Conservation (phyloP, 108 stramenopile genomes). For the Skeletonema tropicum region DNA sequence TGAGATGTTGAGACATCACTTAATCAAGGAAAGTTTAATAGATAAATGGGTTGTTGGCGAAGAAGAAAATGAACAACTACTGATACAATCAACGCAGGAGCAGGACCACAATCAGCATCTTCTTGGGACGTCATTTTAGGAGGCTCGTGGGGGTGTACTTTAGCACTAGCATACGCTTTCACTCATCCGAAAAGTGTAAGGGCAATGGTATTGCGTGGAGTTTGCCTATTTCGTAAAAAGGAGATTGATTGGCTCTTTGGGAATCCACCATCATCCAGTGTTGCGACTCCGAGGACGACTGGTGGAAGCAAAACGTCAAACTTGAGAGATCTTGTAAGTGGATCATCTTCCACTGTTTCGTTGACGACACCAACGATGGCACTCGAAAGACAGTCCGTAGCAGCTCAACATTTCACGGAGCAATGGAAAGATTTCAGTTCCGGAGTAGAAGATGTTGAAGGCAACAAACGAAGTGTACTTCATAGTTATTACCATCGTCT, state of each 20-base stretch:
- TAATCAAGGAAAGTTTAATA: slow-evolving; percentile 30
- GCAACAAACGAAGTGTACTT: slow-evolving; percentile 40
- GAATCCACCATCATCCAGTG: slow-evolving; percentile 24
- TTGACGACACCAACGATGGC: no score
- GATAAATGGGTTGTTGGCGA: not conserved
- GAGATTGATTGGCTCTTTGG: slow-evolving; percentile 88
- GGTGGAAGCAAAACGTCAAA: slow-evolving; percentile 15
- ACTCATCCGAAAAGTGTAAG: slow-evolving; percentile 56
- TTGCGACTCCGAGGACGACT: no score
- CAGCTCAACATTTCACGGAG: slow-evolving; percentile 22
- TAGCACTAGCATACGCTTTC: slow-evolving; percentile 86
- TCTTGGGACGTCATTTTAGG: slow-evolving; percentile 86
- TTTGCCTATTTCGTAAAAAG: slow-evolving; percentile 68
- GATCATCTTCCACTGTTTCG: not conserved
- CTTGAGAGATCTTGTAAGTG: slow-evolving; percentile 18
- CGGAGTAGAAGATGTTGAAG: slow-evolving; percentile 9
- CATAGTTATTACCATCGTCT: slow-evolving; percentile 63
- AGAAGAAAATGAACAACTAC: not conserved
- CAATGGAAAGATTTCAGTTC: slow-evolving; percentile 56
- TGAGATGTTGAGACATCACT: slow-evolving; percentile 63
- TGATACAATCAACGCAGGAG: no score
- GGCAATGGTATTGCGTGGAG: slow-evolving; percentile 78
- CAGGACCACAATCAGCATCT: not conserved
- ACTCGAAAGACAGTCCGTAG: not conserved
- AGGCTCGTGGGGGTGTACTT: slow-evolving; percentile 90